Evolutionary conservation across 1,284 basidiomycete species (phyloP), one percentile per base, ranked within the genome.

Genomic region (Marasmius fiardii): DNA sequence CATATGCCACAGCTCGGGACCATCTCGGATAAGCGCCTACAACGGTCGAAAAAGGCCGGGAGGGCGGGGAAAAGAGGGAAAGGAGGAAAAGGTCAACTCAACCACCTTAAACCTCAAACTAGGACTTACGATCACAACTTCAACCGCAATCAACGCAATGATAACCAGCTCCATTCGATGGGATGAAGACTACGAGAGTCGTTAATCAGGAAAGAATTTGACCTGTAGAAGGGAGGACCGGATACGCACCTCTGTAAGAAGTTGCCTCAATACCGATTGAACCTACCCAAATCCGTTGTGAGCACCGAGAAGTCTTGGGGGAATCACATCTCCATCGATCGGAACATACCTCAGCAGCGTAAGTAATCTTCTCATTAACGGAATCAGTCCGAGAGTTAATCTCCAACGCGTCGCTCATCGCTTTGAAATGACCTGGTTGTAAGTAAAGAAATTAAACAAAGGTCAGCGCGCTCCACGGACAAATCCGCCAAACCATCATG

Each of bases 141-240:
- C 93, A 7, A 95, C 92, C 0, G 93, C 90, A 64, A 95, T 95
- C 55, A 95, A 85, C 0, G 82, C 78, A 60, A 95, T 95, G 64
- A 95, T 95, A 61, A 95, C 88, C 0, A 95, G 74, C 70, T 96
- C 93, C 92, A 96, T 94, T 4, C 89, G 81, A 64, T 95, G 92
- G 0, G 79, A 82, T 2, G 91, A 92, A 6, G 90, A 90, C 90
- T 93, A 60, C 57, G 58, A 11, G 54, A 26, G 57, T 35, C 54
- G 50, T 43, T 51, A 39, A 16, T 50, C 16, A n/a, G n/a, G n/a
- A n/a, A n/a, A n/a, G n/a, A n/a, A n/a, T n/a, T n/a, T n/a, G n/a
- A n/a, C n/a, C n/a, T n/a, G n/a, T n/a, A n/a, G n/a, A n/a, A n/a
- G n/a, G n/a, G n/a, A n/a, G n/a, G n/a, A n/a, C n/a, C n/a, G n/a